Evolutionary conservation across 108 stramenopile species (phyloP).

Genomic region (Pseudonitzschia pungens): DNA sequence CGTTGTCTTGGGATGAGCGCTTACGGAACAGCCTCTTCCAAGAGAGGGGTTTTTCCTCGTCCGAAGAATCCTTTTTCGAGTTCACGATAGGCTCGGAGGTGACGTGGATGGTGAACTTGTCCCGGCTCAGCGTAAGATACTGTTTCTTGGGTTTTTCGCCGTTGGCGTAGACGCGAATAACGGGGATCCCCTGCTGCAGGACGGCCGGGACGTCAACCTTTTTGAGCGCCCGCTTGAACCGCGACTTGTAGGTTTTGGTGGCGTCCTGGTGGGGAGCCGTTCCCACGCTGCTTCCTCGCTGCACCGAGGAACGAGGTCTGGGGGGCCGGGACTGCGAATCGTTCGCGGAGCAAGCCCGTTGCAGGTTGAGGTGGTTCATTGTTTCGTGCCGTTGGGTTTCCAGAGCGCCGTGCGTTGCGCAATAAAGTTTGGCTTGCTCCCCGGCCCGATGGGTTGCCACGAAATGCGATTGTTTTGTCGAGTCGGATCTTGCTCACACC

Average conservation of each 20-base stretch:
- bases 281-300: background rate
- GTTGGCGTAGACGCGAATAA: constrained; percentile 59
- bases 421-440: no score
- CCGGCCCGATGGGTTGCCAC: no score
- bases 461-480: no score
- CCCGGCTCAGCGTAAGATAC: constrained; percentile 49
- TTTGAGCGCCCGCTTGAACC: constrained; percentile 60
- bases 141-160: constrained; percentile 55
- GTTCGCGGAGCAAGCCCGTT: no score
- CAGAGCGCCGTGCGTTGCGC: no score
- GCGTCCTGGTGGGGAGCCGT: background rate
- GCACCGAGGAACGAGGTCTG: background rate
- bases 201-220: constrained; percentile 46
- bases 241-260: constrained; percentile 2
- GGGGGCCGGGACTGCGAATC: background rate
- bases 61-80: background rate
- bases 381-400: no score
- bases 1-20: background rate
- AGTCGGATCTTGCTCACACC: no score
- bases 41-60: background rate
- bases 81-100: constrained; percentile 9
- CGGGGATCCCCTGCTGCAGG: constrained; percentile 57
- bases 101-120: constrained; percentile 76
- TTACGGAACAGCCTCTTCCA: background rate
- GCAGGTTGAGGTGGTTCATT: no score